A percentile compares a stretch with the other conserved stretches of the same genome.
These are phyloP conservation scores for Lunularia cruciata DNA, from an alignment of 225 moss, liverwort and hornwort species.

Conservation along the genomic window DNA sequence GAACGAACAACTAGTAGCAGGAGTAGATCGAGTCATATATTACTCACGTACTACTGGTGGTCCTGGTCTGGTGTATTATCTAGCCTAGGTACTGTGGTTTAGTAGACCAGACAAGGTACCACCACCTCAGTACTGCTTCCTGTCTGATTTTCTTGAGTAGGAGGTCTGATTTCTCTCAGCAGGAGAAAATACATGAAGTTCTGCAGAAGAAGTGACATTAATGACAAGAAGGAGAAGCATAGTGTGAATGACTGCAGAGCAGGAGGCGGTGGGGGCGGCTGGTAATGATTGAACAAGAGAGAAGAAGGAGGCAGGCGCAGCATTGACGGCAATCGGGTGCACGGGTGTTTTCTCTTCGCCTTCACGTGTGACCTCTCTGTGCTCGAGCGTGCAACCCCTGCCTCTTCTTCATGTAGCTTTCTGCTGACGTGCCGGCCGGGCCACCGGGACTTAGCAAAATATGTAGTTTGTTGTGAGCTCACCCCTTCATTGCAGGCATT, in stretches of 20 bases:
- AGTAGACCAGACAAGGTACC: too few relatives aligned
- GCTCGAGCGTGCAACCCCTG: slow-evolving; percentile 8
- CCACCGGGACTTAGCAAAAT: background rate
- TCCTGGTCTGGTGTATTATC: too few relatives aligned
- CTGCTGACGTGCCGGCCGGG: background rate
- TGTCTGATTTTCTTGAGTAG: too few relatives aligned
- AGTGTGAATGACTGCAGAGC: background rate
- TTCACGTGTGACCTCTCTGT: slow-evolving; percentile 15
- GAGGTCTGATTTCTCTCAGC: too few relatives aligned
- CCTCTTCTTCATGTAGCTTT: slow-evolving; percentile 1
- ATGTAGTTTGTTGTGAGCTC: background rate
- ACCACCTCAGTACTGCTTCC: too few relatives aligned
- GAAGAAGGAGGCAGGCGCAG: slow-evolving; percentile 10
- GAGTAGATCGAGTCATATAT: too few relatives aligned
- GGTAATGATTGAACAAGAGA: slow-evolving; percentile 14
- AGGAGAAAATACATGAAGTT: background rate
- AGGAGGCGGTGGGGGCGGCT: slow-evolving; percentile 13
- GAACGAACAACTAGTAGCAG: too few relatives aligned
- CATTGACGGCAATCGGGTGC: slow-evolving; percentile 7
- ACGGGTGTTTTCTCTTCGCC: slow-evolving; percentile 15
- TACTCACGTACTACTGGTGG: too few relatives aligned
- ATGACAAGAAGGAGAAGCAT: slow-evolving; percentile 5
- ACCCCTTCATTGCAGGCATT: background rate
- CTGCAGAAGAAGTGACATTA: slow-evolving; percentile 1
- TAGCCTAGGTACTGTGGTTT: too few relatives aligned